These are phyloP conservation scores for Colletotrichum tanaceti DNA, from an alignment of 2,329 filamentous ascomycete genomes.

Conservation along the genomic window DNA sequence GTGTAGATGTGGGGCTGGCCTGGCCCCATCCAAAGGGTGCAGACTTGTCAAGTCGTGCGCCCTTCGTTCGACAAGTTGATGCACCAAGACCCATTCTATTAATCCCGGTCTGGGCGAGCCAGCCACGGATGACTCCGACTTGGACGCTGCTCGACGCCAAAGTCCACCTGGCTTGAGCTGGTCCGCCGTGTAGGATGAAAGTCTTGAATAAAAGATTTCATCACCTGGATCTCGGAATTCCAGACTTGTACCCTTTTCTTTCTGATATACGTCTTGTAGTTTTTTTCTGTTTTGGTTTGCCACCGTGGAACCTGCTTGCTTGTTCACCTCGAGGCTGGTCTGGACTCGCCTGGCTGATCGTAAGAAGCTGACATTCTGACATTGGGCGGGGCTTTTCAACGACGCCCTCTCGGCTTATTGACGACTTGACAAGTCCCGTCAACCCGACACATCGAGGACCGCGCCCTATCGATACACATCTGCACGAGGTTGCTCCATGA, in stretches of 20 bases:
- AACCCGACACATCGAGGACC: slow-evolving; percentile 10
- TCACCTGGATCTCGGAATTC: slow-evolving; percentile 15
- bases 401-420: slow-evolving; percentile 23
- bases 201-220: slow-evolving; percentile 38
- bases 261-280: slow-evolving; percentile 39
- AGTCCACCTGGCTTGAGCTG: slow-evolving; percentile 32
- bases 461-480: slow-evolving; percentile 33
- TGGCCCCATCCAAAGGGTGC: slow-evolving; percentile 36
- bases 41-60: slow-evolving; percentile 39
- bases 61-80: slow-evolving; percentile 39
- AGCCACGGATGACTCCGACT: slow-evolving; percentile 36
- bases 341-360: neutral
- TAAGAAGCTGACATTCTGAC: slow-evolving; percentile 25
- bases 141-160: slow-evolving; percentile 26
- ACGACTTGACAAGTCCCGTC: slow-evolving; percentile 26
- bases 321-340: slow-evolving; percentile 24
- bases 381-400: slow-evolving; percentile 29
- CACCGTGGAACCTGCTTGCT: slow-evolving; percentile 26
- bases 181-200: slow-evolving; percentile 10
- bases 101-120: slow-evolving; percentile 34
- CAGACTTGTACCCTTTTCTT: slow-evolving; percentile 22
- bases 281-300: slow-evolving; percentile 37
- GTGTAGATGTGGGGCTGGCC: slow-evolving; percentile 25
- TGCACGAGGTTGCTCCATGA: slow-evolving; percentile 23
- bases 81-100: slow-evolving; percentile 35